Conservation (phyloP, 805 yeast species). For the Yarrowia divulgata region DNA sequence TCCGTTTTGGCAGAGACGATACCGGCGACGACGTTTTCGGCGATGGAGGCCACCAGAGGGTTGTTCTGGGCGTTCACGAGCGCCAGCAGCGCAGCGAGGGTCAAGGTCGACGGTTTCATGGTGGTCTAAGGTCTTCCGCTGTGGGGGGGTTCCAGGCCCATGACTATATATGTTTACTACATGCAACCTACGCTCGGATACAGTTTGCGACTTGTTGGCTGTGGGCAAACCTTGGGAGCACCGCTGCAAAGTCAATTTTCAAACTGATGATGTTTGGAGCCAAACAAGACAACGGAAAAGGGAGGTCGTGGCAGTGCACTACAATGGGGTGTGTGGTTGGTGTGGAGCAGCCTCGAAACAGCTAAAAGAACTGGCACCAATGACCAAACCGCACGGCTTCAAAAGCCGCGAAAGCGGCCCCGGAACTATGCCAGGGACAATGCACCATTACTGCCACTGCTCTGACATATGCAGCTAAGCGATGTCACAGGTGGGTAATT, state of each 20-base stretch:
- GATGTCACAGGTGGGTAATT: neutral
- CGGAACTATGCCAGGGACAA: neutral
- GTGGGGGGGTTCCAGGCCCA: neutral
- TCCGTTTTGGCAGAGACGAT: slow-evolving; percentile 34
- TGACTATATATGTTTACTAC: slow-evolving; percentile 21
- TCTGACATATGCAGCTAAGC: neutral
- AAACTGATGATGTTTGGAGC: neutral
- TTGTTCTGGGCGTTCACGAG: slow-evolving; percentile 17
- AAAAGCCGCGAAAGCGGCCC: too few relatives aligned
- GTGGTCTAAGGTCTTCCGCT: neutral
- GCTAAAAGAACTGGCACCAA: too few relatives aligned
- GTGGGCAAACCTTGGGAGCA: neutral
- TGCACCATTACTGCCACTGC: neutral
- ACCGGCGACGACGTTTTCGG: slow-evolving; percentile 23
- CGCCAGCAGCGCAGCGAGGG: slow-evolving; percentile 13
- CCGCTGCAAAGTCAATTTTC: slow-evolving; percentile 18
- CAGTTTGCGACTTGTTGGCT: slow-evolving; percentile 14
- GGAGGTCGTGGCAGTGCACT: slow-evolving; percentile 18
- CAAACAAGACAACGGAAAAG: neutral
- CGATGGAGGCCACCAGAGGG: slow-evolving; percentile 28
- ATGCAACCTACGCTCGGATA: neutral
- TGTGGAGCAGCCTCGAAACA: too few relatives aligned
- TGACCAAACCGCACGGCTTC: too few relatives aligned
- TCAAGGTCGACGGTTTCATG: slow-evolving; percentile 3
- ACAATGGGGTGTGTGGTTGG: neutral